These are phyloP conservation scores for Oxytropis ochrocephala DNA, from an alignment of 306 rosid species.

Conservation along the genomic window DNA sequence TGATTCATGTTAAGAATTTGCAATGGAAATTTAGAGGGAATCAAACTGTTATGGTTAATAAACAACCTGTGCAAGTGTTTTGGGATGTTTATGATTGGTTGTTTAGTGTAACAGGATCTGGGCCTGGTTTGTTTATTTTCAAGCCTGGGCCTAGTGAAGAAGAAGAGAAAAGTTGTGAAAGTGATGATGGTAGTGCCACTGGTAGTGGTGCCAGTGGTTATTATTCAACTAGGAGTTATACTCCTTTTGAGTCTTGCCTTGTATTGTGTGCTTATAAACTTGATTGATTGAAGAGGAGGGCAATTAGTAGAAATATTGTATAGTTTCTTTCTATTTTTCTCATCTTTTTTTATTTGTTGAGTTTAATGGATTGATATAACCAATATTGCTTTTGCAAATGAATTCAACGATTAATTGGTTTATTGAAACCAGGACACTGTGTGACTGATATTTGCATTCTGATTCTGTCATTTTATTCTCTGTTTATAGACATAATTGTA, in stretches of 20 bases:
- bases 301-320: not conserved
- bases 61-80: conserved; percentile 61
- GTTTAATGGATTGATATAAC: not conserved
- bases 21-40: conserved; percentile 94
- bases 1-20: conserved; percentile 72
- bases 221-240: conserved; percentile 42
- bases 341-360: not conserved
- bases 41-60: conserved; percentile 56
- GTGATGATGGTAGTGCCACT: conserved; percentile 39
- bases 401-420: not conserved
- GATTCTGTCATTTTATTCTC: not conserved
- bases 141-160: conserved; percentile 50
- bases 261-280: conserved; percentile 62
- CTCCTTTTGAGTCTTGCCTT: conserved; percentile 46
- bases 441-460: not conserved
- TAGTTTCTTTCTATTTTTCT: not conserved
- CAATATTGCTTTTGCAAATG: conserved; percentile 6
- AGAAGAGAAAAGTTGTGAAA: conserved; percentile 42
- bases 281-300: conserved; percentile 35
- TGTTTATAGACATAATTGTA: not conserved
- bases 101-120: conserved; percentile 47
- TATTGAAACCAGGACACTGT: not conserved
- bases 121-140: conserved; percentile 76
- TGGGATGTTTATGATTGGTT: conserved; percentile 94
- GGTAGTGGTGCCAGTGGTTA: conserved; percentile 43